phyloP scores from a whole-genome alignment of 2,329 filamentous ascomycete species.

The Bipolaris sorokiniana region DNA sequence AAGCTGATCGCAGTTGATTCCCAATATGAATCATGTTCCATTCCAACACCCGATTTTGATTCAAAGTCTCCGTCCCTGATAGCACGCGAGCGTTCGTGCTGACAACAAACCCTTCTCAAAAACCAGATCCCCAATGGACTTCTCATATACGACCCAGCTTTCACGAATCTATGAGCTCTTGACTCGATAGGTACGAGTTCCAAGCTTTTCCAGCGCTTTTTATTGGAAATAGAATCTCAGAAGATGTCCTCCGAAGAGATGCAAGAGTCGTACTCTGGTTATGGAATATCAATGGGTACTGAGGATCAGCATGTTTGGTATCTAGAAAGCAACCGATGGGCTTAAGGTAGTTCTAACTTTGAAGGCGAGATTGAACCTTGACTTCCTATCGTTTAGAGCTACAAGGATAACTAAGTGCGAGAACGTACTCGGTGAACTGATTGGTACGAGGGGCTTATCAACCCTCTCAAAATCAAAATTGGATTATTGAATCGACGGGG shows the following conservation, averaged over 20 bases:
- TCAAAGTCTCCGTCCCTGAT: constrained; percentile 23
- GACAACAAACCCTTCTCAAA: not conserved
- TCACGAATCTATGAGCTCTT: not conserved
- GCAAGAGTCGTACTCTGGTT: constrained; percentile 3
- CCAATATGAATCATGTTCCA: constrained; percentile 16
- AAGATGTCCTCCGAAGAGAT: constrained; percentile 20
- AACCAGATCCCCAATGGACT: not conserved
- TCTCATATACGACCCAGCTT: not conserved
- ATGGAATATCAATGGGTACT: not conserved
- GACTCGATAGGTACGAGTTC: not conserved
- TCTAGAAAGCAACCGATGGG: constrained; percentile 29
- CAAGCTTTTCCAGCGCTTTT: constrained; percentile 13
- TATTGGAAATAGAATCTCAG: constrained; percentile 14
- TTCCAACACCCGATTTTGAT: constrained; percentile 30
- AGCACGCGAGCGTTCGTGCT: too few species aligned
- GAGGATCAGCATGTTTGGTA: constrained; percentile 29
- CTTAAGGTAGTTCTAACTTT: constrained; percentile 16
- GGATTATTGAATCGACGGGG: constrained; percentile 27
- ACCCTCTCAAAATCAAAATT: constrained; percentile 20
- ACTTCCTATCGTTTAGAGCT: constrained; percentile 24
- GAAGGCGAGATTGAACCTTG: constrained; percentile 21
- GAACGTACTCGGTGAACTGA: constrained; percentile 20
- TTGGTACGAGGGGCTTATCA: constrained; percentile 22
- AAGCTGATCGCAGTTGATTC: constrained; percentile 23
- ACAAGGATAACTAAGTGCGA: constrained; percentile 9